A percentile compares a stretch with the other conserved stretches of the same genome.
These are phyloP conservation scores for Helminthosporium solani DNA, from an alignment of 2,329 filamentous ascomycete genomes.

Conservation along the genomic window DNA sequence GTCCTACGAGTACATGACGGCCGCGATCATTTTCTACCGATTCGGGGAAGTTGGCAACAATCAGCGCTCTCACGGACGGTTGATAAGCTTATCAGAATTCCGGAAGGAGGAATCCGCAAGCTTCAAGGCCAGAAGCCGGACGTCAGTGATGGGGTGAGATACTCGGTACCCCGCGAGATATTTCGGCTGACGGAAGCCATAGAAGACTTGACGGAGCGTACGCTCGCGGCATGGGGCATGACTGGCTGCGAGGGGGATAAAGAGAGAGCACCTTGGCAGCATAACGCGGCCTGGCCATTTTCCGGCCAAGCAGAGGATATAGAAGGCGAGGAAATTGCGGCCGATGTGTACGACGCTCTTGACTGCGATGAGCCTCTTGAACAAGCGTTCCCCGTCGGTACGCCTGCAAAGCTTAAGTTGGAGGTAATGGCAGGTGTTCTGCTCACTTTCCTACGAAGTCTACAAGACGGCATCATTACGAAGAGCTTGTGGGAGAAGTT, in stretches of 20 bases:
- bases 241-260: slow-evolving; percentile 43
- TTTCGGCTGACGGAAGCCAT: slow-evolving; percentile 86
- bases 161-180: slow-evolving; percentile 83
- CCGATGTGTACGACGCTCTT: slow-evolving; percentile 61
- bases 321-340: slow-evolving; percentile 50
- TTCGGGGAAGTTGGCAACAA: slow-evolving; percentile 75
- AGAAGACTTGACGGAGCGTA: slow-evolving; percentile 59
- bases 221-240: slow-evolving; percentile 65
- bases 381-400: slow-evolving; percentile 59
- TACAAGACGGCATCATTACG: slow-evolving; percentile 79
- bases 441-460: slow-evolving; percentile 69
- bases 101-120: slow-evolving; percentile 74
- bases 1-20: slow-evolving; percentile 81
- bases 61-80: slow-evolving; percentile 82
- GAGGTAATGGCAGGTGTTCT: slow-evolving; percentile 74
- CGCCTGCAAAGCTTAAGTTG: slow-evolving; percentile 65
- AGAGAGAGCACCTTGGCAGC: slow-evolving; percentile 54
- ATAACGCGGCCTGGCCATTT: slow-evolving; percentile 62
- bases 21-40: slow-evolving; percentile 85
- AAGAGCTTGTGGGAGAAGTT: slow-evolving; percentile 62
- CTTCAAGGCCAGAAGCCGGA: slow-evolving; percentile 58
- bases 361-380: slow-evolving; percentile 68
- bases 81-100: slow-evolving; percentile 83
- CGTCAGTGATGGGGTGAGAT: slow-evolving; percentile 56
- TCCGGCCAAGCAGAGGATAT: slow-evolving; percentile 41